Percentiles rank a stretch among this genome's conserved stretches.
Conservation (phyloP, 2,329 filamentous ascomycete species). For the Samsoniella hepiali region DNA sequence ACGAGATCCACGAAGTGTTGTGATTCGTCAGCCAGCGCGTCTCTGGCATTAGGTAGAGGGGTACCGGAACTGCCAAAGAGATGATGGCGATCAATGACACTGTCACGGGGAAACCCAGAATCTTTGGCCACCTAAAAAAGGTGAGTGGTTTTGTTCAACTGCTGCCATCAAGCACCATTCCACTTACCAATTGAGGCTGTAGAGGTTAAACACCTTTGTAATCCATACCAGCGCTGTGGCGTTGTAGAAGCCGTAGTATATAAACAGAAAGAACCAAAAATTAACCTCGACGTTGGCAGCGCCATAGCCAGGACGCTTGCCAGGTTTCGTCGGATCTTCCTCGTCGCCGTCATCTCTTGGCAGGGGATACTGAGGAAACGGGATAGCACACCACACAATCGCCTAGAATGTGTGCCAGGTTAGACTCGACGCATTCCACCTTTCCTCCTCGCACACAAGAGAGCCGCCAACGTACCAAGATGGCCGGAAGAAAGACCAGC, state of each 20-base stretch:
- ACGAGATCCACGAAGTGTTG: conserved; percentile 67
- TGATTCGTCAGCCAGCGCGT: conserved; percentile 54
- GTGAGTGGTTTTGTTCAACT: neutral
- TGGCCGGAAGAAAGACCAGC: conserved; percentile 59
- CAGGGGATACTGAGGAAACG: conserved; percentile 61
- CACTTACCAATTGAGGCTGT: conserved; percentile 61
- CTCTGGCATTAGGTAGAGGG: conserved; percentile 54
- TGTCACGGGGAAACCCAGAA: conserved; percentile 62
- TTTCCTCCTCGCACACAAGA: neutral
- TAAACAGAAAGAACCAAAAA: conserved; percentile 69
- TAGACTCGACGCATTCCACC: neutral
- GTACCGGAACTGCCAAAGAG: conserved; percentile 58
- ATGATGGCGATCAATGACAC: conserved; percentile 58
- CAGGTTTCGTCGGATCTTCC: conserved; percentile 20
- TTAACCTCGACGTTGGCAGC: conserved; percentile 61
- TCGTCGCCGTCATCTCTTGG: conserved; percentile 38
- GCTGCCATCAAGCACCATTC: neutral
- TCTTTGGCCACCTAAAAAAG: conserved; percentile 53
- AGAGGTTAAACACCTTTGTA: conserved; percentile 69
- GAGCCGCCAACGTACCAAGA: conserved; percentile 45
- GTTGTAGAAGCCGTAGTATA: conserved; percentile 69
- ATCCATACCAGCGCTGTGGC: conserved; percentile 66
- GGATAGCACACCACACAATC: conserved; percentile 62
- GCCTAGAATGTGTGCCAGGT: conserved; percentile 38
- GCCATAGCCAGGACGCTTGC: conserved; percentile 51